Conservation (phyloP, 768 basidiomycete genomes). For the Cystobasidium onofrii region DNA sequence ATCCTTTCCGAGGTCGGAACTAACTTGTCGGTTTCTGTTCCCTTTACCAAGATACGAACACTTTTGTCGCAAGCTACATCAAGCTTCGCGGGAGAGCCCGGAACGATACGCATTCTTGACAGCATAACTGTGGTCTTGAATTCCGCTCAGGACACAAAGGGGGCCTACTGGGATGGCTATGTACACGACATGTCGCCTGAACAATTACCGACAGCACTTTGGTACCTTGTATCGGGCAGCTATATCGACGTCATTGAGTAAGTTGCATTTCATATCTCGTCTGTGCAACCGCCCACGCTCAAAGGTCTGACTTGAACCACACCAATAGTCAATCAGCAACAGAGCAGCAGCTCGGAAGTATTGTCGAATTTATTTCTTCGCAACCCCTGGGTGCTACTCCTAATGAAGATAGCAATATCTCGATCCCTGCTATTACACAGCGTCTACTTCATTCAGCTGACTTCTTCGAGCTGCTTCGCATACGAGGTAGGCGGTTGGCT, state of each 20-base stretch:
- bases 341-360: not conserved
- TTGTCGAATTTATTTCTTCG: not conserved
- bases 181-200: not conserved
- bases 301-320: not conserved
- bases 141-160: not conserved
- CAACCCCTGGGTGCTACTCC: not conserved
- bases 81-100: not conserved
- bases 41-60: not conserved
- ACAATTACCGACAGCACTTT: not conserved
- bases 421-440: not conserved
- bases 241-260: conserved; percentile 1
- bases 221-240: not conserved
- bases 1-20: not conserved
- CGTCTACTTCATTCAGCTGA: conserved; percentile 1
- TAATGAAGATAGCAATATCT: not conserved
- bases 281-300: not conserved
- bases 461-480: conserved; percentile 8
- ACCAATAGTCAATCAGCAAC: not conserved
- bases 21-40: not conserved
- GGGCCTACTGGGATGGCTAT: not conserved
- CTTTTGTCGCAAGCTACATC: not conserved
- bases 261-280: not conserved
- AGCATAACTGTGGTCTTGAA: not conserved
- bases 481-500: not conserved
- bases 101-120: not conserved